Conservation (phyloP, 164 flowering plant species). For the Litsea cubeba region DNA sequence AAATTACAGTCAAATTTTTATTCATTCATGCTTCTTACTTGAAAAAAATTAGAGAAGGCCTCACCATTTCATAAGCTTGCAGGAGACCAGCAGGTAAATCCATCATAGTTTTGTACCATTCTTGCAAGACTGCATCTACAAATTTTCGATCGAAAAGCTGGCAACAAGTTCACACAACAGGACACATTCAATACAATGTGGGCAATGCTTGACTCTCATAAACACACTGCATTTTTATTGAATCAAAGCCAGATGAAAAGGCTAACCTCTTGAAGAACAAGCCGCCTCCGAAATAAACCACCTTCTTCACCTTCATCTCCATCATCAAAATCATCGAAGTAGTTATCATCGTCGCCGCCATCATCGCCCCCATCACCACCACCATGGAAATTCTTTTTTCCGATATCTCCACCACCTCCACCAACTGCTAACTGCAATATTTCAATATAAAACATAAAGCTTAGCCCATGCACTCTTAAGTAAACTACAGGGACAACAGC, state of each 20-base stretch:
- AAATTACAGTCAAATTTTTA: neutral
- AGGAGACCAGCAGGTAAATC: slow-evolving; percentile 95
- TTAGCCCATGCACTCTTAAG: neutral
- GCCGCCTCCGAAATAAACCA: slow-evolving; percentile 76
- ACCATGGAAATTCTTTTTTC: slow-evolving; percentile 72
- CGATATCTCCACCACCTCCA: slow-evolving; percentile 91
- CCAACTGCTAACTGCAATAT: slow-evolving; percentile 63
- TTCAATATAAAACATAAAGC: slow-evolving; percentile 5
- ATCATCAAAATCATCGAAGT: slow-evolving; percentile 92
- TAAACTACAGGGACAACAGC: neutral
- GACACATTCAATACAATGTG: neutral
- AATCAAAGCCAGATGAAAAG: neutral
- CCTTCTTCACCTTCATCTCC: slow-evolving; percentile 97
- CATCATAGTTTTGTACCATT: slow-evolving; percentile 95
- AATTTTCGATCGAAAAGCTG: slow-evolving; percentile 92
- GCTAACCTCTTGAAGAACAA: slow-evolving; percentile 74
- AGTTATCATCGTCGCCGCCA: slow-evolving; percentile 97
- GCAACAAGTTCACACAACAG: slow-evolving; percentile 13
- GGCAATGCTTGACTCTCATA: neutral
- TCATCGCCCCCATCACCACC: slow-evolving; percentile 99
- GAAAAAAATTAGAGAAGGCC: slow-evolving; percentile 2
- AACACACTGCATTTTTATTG: neutral
- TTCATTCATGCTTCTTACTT: neutral
- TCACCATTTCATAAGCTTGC: slow-evolving; percentile 97
- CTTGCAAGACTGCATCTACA: slow-evolving; percentile 87